A percentile compares a stretch with the other conserved stretches of the same genome.
Evolutionary conservation across 2,329 filamentous ascomycete species (phyloP).

Genomic region (Didymellaceae sp.): DNA sequence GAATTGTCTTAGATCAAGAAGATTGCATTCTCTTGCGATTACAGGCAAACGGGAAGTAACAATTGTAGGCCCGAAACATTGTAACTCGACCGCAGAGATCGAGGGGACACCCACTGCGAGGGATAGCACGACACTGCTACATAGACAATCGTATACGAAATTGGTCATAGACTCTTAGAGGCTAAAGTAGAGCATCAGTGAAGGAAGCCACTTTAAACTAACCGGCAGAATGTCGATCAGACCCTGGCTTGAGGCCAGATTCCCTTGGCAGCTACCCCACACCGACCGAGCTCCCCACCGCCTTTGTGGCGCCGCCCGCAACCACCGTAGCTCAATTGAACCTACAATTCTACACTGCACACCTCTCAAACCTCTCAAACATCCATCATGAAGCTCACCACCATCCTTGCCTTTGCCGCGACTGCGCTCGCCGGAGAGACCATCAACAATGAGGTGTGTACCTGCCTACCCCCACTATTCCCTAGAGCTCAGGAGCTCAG

Average conservation of each 20-base stretch:
- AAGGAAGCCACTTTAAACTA: too few relatives aligned
- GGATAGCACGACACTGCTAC: too few relatives aligned
- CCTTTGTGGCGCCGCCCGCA: conserved; percentile 6
- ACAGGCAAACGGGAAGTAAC: too few relatives aligned
- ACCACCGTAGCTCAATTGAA: background rate
- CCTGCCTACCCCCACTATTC: background rate
- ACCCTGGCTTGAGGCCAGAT: conserved; percentile 17
- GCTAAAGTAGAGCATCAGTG: too few relatives aligned
- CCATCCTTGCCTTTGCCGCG: conserved; percentile 59
- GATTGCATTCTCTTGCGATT: too few relatives aligned
- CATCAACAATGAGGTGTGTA: conserved; percentile 42
- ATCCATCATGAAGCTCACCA: conserved; percentile 54
- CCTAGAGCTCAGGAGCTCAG: too few relatives aligned
- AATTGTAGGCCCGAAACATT: too few relatives aligned
- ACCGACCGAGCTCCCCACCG: conserved; percentile 13
- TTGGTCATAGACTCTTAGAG: too few relatives aligned
- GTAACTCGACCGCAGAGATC: too few relatives aligned
- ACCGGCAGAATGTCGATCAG: conserved; percentile 14
- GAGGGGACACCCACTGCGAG: too few relatives aligned
- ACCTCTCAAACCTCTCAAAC: conserved; percentile 4
- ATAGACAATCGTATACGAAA: too few relatives aligned
- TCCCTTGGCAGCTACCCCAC: conserved; percentile 15
- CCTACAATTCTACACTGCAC: conserved; percentile 3
- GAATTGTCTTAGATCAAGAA: too few relatives aligned
- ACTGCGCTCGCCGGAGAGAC: conserved; percentile 44